phyloP scores from a whole-genome alignment of 352 stramenopile genomes.

The Pythium phragmiticola region DNA sequence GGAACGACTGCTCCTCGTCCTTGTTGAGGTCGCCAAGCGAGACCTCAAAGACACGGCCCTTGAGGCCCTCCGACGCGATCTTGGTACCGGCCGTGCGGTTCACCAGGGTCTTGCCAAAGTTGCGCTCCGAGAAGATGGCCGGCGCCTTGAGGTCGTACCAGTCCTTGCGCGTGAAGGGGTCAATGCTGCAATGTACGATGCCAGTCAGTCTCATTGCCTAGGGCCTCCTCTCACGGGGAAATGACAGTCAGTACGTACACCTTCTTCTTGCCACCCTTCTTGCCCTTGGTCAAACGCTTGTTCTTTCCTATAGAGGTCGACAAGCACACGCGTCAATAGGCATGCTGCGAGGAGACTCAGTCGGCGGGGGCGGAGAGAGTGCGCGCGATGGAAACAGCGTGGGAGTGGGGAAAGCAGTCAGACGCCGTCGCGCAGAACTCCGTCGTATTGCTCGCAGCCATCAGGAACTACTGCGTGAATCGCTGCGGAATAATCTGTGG shows the following conservation, averaged over 20 bases:
- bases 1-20: constrained; percentile 97
- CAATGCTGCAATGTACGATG: constrained; percentile 58
- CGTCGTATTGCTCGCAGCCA: too few species aligned
- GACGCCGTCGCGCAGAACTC: too few species aligned
- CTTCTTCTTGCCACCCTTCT: constrained; percentile 93
- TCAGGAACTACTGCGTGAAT: too few species aligned
- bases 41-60: constrained; percentile 98
- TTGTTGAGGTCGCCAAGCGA: constrained; percentile 98
- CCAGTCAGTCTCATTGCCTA: neutral
- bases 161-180: constrained; percentile 99
- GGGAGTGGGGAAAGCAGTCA: too few species aligned
- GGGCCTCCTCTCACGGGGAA: too few species aligned
- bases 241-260: constrained; percentile 51
- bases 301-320: constrained; percentile 71
- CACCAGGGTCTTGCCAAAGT: constrained; percentile 98
- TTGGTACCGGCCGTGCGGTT: constrained; percentile 96
- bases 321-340: neutral
- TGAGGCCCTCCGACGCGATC: constrained; percentile 98
- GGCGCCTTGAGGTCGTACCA: constrained; percentile 97
- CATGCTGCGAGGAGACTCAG: neutral
- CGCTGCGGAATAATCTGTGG: neutral
- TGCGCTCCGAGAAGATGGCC: constrained; percentile 97
- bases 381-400: neutral
- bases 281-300: constrained; percentile 90
- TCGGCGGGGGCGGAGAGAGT: neutral